These are phyloP conservation scores for Fusarium pseudonygamai DNA, from an alignment of 2,329 filamentous ascomycete genomes.

Conservation along the genomic window DNA sequence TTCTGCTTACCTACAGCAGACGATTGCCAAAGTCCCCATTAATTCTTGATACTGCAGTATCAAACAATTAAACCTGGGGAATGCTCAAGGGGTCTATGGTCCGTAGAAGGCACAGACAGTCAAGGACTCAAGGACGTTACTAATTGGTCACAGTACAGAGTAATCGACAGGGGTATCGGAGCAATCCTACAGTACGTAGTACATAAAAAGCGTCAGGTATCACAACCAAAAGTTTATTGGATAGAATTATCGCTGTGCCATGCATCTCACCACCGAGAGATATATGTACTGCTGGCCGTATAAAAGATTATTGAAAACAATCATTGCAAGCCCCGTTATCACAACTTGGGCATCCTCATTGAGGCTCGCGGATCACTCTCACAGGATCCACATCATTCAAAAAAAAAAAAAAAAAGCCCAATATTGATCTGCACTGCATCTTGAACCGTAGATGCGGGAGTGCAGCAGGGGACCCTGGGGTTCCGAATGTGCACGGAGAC, in stretches of 20 bases:
- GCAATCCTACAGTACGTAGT: slow-evolving; percentile 11
- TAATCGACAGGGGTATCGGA: slow-evolving; percentile 35
- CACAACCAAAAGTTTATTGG: slow-evolving; percentile 8
- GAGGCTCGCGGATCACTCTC: slow-evolving; percentile 11
- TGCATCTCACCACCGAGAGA: background rate
- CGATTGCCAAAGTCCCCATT: background rate
- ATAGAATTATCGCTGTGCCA: background rate
- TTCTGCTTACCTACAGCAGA: slow-evolving; percentile 10
- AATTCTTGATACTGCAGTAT: background rate
- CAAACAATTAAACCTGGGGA: slow-evolving; percentile 39
- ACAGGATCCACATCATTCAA: slow-evolving; percentile 6
- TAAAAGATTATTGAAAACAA: background rate
- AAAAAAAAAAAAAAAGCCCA: slow-evolving; percentile 15
- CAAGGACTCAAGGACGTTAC: slow-evolving; percentile 9
- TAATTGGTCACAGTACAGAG: slow-evolving; percentile 25
- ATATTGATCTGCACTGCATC: slow-evolving; percentile 32
- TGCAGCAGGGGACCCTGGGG: slow-evolving; percentile 24
- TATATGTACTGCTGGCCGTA: background rate
- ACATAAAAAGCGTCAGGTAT: slow-evolving; percentile 6
- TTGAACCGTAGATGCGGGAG: slow-evolving; percentile 30
- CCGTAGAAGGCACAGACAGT: slow-evolving; percentile 16
- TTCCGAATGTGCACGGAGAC: slow-evolving; percentile 11
- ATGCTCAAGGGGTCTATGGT: slow-evolving; percentile 34
- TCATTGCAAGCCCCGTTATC: background rate
- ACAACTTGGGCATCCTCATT: background rate